Conservation (phyloP, 140 eudicot species). For the Anethum foeniculum region DNA sequence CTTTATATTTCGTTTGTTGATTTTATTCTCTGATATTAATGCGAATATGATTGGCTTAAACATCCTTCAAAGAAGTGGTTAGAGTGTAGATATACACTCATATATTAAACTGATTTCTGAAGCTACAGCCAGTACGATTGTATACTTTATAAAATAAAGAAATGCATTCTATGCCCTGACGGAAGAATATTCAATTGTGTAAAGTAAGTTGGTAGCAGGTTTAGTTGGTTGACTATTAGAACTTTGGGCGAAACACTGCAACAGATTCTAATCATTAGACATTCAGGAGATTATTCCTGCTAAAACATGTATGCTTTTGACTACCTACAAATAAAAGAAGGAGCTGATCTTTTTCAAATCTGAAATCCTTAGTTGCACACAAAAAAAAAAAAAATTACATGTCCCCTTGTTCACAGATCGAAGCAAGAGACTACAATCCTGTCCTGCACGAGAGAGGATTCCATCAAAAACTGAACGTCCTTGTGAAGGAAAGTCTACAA, state of each 20-base stretch:
- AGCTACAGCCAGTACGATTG: not conserved
- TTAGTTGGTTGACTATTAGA: not conserved
- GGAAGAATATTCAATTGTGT: not conserved
- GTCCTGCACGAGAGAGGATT: conserved; percentile 79
- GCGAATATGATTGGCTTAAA: not conserved
- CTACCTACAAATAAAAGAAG: not conserved
- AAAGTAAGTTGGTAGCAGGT: not conserved
- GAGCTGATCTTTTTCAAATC: not conserved
- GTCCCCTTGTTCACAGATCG: conserved; percentile 47
- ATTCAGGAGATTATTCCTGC: not conserved
- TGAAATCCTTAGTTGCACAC: not conserved
- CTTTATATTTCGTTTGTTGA: not conserved
- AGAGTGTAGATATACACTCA: not conserved
- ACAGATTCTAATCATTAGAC: not conserved
- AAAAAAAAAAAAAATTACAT: conserved; percentile 2
- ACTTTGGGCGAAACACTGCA: not conserved
- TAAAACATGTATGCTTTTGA: not conserved
- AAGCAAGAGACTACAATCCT: conserved; percentile 74
- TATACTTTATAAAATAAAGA: not conserved
- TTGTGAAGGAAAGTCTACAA: conserved; percentile 81
- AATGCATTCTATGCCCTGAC: not conserved
- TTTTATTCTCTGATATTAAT: not conserved
- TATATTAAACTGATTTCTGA: not conserved
- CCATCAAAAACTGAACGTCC: conserved; percentile 72
- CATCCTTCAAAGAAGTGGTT: not conserved